These are phyloP conservation scores for Leucocoprinus leucothites DNA, from an alignment of 768 basidiomycete species.

Conservation along the genomic window DNA sequence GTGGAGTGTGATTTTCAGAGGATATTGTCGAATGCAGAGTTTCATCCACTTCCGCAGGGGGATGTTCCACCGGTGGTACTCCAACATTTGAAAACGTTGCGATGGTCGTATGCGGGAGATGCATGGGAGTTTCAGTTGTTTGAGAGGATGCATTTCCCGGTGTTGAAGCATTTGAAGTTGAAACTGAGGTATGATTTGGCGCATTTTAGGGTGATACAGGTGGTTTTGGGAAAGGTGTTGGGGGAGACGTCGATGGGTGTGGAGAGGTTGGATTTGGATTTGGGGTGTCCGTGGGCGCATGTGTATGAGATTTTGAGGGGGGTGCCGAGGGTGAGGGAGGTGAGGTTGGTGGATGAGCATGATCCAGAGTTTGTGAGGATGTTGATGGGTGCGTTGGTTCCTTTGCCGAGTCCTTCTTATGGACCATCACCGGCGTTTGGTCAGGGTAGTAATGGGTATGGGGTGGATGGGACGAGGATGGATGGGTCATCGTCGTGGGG, in stretches of 20 bases:
- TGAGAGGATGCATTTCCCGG: conserved; percentile 2
- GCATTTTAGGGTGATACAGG: conserved; percentile 5
- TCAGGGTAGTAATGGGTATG: too few species aligned
- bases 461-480: too few species aligned
- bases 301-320: conserved; percentile 8
- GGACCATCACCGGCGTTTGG: too few species aligned
- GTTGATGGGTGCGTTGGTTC: conserved; percentile 6
- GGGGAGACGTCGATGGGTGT: conserved; percentile 1
- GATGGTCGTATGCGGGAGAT: conserved; percentile 9
- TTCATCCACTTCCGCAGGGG: background rate
- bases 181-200: conserved; percentile 7
- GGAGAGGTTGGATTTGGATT: conserved; percentile 10
- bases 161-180: conserved; percentile 1
- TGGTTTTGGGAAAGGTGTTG: background rate
- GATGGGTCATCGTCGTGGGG: too few species aligned
- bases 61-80: background rate
- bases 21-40: conserved; percentile 8
- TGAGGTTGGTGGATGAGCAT: conserved; percentile 8
- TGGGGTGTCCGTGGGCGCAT: conserved; percentile 8
- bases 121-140: conserved; percentile 11
- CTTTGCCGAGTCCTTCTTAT: too few species aligned
- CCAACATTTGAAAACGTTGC: background rate
- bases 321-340: conserved; percentile 1
- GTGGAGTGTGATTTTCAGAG: conserved; percentile 8
- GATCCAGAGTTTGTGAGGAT: conserved; percentile 9